phyloP scores from a whole-genome alignment of 2,329 filamentous ascomycete genomes.

The Ceratocystis alfenasii region DNA sequence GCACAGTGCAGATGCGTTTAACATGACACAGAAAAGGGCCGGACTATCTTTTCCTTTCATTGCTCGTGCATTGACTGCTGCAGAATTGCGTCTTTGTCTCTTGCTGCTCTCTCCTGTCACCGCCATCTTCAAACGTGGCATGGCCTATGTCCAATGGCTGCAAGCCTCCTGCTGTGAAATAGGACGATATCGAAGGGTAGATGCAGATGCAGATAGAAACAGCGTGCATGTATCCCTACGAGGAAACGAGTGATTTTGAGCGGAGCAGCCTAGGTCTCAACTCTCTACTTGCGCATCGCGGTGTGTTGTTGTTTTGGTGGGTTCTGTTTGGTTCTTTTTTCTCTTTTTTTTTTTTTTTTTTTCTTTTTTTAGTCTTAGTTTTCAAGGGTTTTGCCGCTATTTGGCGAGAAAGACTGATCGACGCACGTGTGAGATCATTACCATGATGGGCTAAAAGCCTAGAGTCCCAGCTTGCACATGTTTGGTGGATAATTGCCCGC shows the following conservation, averaged over 20 bases:
- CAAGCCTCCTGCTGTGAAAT: background rate
- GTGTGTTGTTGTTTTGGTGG: no score
- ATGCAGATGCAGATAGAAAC: background rate
- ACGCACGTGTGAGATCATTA: background rate
- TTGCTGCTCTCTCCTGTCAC: background rate
- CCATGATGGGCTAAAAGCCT: background rate
- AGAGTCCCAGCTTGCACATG: background rate
- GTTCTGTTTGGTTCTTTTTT: no score
- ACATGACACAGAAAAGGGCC: no score
- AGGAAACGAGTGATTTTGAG: background rate
- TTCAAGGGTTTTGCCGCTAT: background rate
- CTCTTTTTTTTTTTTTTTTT: no score
- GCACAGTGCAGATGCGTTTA: background rate
- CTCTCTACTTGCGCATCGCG: no score
- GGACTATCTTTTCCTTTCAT: no score
- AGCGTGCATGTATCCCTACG: background rate
- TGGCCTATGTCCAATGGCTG: background rate
- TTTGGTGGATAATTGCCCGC: background rate
- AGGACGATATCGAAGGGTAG: slow-evolving; percentile 1
- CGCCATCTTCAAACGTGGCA: slow-evolving; percentile 9
- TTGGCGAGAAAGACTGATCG: background rate
- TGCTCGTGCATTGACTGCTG: background rate
- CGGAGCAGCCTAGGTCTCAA: background rate
- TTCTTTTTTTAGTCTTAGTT: no score
- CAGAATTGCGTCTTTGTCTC: background rate